Conservation (phyloP, 306 rosid species). For the Fagus sylvatica region DNA sequence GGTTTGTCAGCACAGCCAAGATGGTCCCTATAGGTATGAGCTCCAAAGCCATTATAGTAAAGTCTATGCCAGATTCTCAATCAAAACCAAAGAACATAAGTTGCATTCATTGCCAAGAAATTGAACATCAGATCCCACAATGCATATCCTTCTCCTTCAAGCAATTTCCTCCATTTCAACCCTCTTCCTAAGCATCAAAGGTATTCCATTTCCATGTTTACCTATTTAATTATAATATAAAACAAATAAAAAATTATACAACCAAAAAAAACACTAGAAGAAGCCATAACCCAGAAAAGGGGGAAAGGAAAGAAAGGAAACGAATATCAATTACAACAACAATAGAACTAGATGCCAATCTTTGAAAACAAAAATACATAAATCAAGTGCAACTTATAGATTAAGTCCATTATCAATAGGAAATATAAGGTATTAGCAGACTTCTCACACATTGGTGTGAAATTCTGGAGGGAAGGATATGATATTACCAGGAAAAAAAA, state of each 20-base stretch:
- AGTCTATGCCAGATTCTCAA: conserved; percentile 20
- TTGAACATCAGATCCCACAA: conserved; percentile 17
- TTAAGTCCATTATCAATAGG: background rate
- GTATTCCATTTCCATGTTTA: background rate
- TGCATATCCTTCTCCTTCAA: conserved; percentile 24
- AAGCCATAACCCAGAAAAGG: background rate
- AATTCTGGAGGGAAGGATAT: background rate
- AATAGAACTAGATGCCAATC: background rate
- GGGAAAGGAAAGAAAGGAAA: background rate
- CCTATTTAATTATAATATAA: background rate
- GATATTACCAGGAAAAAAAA: background rate
- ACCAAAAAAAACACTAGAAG: background rate
- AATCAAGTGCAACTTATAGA: background rate
- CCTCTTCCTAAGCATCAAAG: conserved; percentile 9
- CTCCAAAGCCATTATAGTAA: conserved; percentile 52
- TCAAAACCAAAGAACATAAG: conserved; percentile 1
- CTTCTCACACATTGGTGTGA: background rate
- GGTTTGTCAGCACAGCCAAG: conserved; percentile 65
- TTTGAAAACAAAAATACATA: background rate
- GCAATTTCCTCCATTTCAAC: conserved; percentile 16
- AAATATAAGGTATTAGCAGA: background rate
- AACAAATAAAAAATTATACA: background rate
- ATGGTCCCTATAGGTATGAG: conserved; percentile 79
- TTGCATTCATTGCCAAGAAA: conserved; percentile 16
- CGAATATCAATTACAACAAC: background rate